Base-by-base conservation (phyloP, 2,329 filamentous ascomycete species). In the Sarocladium brachiariae region DNA sequence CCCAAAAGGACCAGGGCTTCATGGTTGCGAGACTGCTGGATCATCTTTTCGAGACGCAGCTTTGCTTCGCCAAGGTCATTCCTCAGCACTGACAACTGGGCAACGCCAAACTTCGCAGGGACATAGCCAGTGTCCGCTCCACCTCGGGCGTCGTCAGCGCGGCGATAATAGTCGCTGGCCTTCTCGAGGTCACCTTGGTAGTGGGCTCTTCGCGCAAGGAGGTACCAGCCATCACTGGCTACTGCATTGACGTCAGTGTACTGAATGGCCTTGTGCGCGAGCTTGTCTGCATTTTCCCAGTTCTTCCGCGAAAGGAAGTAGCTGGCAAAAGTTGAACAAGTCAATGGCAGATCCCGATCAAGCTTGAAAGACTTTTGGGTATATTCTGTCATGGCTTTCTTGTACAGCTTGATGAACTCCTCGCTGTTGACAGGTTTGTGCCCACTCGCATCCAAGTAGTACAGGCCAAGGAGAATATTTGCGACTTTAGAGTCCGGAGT, bases 221-320 rank as follows among this genome's bases (percentile, higher is more conserved):
- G 71, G 68, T 96, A 99, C 91, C 92, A 97, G 31, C 93, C 95
- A 64, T 99, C 95, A 69, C 92, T 96, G 21, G 92, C 92, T 65
- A 97, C 89, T 3, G 91, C 89, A 65, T 96, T 96, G 58, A 97
- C 89, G 63, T 99, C 93, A 2, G 93, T 97, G 60, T 89, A 86
- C 62, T 96, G 89, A 55, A 99, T 96, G 6, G 93, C 91, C 65
- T 93, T 93, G 64, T 91, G 87, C 7, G 92, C 89, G 16, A 99
- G 76, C 18, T 84, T 83, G 57, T 97, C 90, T 9, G 93, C 90
- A 53, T 89, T 90, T 21, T 81, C 71, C 67, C 89, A 86, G 8
- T 83, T 81, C 64, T 90, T 95, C 60, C 87, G 81, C 2, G 89
- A 84, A 24, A 96, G 73, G 68, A 96, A 97, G 67, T 96, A 96